Conservation (phyloP, 2,329 filamentous ascomycete genomes). For the Neocucurbitaria cava region DNA sequence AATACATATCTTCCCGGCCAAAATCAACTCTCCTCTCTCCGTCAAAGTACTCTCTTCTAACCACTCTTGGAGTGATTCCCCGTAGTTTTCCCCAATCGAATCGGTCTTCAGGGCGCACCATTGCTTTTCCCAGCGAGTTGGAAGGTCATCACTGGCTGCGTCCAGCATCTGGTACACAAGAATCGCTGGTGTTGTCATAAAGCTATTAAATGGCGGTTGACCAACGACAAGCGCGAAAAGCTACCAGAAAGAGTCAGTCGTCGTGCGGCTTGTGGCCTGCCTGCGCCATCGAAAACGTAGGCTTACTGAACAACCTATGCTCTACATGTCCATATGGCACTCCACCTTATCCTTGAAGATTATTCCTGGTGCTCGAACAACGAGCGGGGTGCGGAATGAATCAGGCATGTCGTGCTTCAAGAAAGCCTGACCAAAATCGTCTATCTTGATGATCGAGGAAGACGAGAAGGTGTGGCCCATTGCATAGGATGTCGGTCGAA, state of each 20-base stretch:
- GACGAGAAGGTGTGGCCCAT: neutral
- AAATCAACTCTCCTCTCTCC: slow-evolving; percentile 24
- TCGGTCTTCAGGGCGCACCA: slow-evolving; percentile 35
- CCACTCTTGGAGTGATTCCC: slow-evolving; percentile 44
- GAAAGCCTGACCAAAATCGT: slow-evolving; percentile 52
- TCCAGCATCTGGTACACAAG: slow-evolving; percentile 49
- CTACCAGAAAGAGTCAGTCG: slow-evolving; percentile 23
- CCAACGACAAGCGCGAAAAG: slow-evolving; percentile 51
- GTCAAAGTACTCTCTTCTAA: slow-evolving; percentile 50
- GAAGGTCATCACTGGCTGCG: slow-evolving; percentile 42
- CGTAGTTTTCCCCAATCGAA: slow-evolving; percentile 15
- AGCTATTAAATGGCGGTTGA: slow-evolving; percentile 49
- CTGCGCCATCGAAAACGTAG: neutral
- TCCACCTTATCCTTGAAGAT: slow-evolving; percentile 48
- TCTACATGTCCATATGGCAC: slow-evolving; percentile 50
- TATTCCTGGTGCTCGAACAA: slow-evolving; percentile 48
- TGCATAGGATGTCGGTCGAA: slow-evolving; percentile 13
- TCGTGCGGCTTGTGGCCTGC: slow-evolving; percentile 35
- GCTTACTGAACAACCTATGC: slow-evolving; percentile 48
- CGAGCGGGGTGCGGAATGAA: slow-evolving; percentile 45
- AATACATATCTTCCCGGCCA: slow-evolving; percentile 25
- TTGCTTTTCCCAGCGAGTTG: slow-evolving; percentile 40
- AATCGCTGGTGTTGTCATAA: slow-evolving; percentile 42
- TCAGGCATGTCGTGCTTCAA: slow-evolving; percentile 21
- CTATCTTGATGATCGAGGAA: slow-evolving; percentile 22